These are phyloP conservation scores for Fusarium burgessii DNA, from an alignment of 2,329 filamentous ascomycete species.

Conservation along the genomic window DNA sequence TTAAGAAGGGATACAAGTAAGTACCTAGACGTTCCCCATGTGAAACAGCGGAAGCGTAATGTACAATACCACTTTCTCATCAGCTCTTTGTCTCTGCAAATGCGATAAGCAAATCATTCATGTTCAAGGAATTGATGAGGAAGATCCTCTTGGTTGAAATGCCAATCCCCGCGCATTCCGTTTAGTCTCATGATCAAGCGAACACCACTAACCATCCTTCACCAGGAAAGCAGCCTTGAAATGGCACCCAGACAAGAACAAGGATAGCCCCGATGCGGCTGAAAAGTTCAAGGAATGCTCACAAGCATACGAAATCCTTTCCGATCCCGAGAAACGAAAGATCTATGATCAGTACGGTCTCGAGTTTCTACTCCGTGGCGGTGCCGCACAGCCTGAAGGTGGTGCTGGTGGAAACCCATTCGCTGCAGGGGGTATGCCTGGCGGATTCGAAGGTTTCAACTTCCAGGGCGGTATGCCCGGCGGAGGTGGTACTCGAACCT, in stretches of 20 bases:
- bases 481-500: slow-evolving; percentile 64
- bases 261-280: slow-evolving; percentile 83
- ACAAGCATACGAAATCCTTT: slow-evolving; percentile 97
- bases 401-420: slow-evolving; percentile 70
- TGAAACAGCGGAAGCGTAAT: not conserved
- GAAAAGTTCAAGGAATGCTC: slow-evolving; percentile 99
- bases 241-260: slow-evolving; percentile 98
- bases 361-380: slow-evolving; percentile 89
- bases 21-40: slow-evolving; percentile 44
- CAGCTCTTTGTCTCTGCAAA: not conserved
- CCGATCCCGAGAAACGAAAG: slow-evolving; percentile 96
- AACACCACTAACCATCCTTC: slow-evolving; percentile 52
- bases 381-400: slow-evolving; percentile 73
- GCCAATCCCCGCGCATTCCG: not conserved
- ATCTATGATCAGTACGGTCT: slow-evolving; percentile 95
- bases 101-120: not conserved
- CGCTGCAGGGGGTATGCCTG: slow-evolving; percentile 66
- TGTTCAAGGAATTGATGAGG: not conserved
- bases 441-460: slow-evolving; percentile 65
- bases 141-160: not conserved
- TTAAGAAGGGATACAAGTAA: slow-evolving; percentile 95
- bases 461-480: slow-evolving; percentile 60
- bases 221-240: slow-evolving; percentile 86
- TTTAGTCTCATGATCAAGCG: not conserved
- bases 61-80: not conserved